Conservation (phyloP, 306 rosid genomes). For the Senna siamea region DNA sequence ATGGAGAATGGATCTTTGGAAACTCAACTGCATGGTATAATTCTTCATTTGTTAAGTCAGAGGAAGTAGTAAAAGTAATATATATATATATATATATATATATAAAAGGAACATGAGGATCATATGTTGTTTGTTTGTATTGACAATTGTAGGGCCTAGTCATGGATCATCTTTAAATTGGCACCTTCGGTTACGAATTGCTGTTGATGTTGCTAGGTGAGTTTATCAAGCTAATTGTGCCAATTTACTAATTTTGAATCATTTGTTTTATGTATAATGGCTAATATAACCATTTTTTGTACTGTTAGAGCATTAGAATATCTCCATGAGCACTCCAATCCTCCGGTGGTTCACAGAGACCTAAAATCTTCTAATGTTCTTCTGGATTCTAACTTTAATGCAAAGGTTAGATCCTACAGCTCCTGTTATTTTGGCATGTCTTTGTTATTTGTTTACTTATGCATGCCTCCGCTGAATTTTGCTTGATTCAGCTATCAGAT, state of each 20-base stretch:
- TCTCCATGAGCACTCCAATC: conserved; percentile 88
- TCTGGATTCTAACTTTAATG: conserved; percentile 78
- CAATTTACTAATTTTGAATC: background rate
- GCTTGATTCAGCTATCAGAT: conserved; percentile 74
- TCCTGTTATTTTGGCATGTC: conserved; percentile 1
- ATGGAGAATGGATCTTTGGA: conserved; percentile 78
- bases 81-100: too few relatives aligned
- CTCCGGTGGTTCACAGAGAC: conserved; percentile 81
- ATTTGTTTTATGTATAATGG: conserved; percentile 15
- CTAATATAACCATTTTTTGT: conserved; percentile 23
- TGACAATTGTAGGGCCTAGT: conserved; percentile 61
- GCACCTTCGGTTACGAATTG: conserved; percentile 81
- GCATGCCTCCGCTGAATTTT: conserved; percentile 44
- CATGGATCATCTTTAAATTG: conserved; percentile 73
- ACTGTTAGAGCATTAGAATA: conserved; percentile 78
- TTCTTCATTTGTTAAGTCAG: conserved; percentile 30
- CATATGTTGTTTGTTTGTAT: conserved; percentile 27
- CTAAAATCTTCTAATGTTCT: conserved; percentile 81
- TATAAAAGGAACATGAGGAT: conserved; percentile 22
- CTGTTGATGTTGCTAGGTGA: conserved; percentile 84
- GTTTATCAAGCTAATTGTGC: conserved; percentile 14
- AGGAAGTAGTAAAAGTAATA: conserved; percentile 22
- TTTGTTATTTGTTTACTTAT: conserved; percentile 19
- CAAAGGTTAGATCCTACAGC: conserved; percentile 66
- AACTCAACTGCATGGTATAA: conserved; percentile 73